phyloP scores from a whole-genome alignment of 306 rosid species.

The Vicia faba region DNA sequence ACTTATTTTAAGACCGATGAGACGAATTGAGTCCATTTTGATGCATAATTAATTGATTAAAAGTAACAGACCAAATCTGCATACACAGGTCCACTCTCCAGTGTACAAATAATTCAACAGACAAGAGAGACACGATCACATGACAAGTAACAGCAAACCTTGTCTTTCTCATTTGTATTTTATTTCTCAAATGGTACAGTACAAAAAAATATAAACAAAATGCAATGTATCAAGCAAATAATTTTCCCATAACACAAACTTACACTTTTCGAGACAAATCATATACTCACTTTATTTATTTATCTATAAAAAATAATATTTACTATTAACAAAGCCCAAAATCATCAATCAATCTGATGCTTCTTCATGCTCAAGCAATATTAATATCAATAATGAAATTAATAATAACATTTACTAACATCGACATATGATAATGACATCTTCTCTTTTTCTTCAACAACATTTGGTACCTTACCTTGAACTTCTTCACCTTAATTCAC shows the following conservation, averaged over 20 bases:
- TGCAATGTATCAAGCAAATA: slow-evolving; percentile 18
- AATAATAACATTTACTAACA: slow-evolving; percentile 54
- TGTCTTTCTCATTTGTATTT: slow-evolving; percentile 29
- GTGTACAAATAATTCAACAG: slow-evolving; percentile 19
- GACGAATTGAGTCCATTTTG: too few species aligned
- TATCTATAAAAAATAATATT: slow-evolving; percentile 9
- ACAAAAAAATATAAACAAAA: slow-evolving; percentile 32
- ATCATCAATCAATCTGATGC: slow-evolving; percentile 46
- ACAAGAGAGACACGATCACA: slow-evolving; percentile 39
- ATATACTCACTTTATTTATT: slow-evolving; percentile 26
- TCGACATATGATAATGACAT: slow-evolving; percentile 46
- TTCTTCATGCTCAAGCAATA: slow-evolving; percentile 55
- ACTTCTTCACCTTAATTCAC: slow-evolving; percentile 43
- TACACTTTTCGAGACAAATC: slow-evolving; percentile 33
- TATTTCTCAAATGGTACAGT: slow-evolving; percentile 25
- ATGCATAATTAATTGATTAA: too few species aligned
- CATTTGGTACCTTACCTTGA: slow-evolving; percentile 44
- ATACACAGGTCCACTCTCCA: background rate
- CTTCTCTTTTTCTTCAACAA: slow-evolving; percentile 35
- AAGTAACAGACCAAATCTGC: too few species aligned
- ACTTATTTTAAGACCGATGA: too few species aligned
- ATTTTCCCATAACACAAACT: slow-evolving; percentile 36
- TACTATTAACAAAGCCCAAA: slow-evolving; percentile 43
- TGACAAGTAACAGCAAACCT: slow-evolving; percentile 32
- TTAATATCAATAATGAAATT: slow-evolving; percentile 43